Evolutionary conservation across 495 filamentous ascomycete genomes (phyloP).

Genomic region (Trichocladium antarcticum): DNA sequence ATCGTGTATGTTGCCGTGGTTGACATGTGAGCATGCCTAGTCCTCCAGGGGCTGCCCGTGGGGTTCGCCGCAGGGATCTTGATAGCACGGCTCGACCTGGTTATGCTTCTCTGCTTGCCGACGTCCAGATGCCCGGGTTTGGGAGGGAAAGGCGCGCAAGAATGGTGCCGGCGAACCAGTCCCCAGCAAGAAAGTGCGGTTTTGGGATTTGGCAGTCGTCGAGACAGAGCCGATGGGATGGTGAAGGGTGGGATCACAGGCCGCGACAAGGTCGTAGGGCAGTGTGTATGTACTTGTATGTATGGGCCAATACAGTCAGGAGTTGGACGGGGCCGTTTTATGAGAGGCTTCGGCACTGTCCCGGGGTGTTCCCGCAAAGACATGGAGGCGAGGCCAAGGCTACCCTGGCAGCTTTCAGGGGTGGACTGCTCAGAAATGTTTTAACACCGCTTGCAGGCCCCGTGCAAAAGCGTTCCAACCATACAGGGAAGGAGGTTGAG

Average conservation of each 20-base stretch:
- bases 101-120: background rate
- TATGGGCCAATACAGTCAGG: conserved; percentile 32
- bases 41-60: conserved; percentile 7
- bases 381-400: conserved; percentile 30
- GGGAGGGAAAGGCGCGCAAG: background rate
- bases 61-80: conserved; percentile 9
- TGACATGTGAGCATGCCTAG: conserved; percentile 41
- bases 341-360: conserved; percentile 41
- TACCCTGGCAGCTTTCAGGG: conserved; percentile 32
- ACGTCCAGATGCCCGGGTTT: background rate
- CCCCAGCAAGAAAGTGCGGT: background rate
- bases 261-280: conserved; percentile 32
- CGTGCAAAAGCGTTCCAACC: conserved; percentile 40
- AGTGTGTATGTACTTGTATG: conserved; percentile 39
- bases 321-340: conserved; percentile 40
- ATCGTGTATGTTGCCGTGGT: conserved; percentile 45
- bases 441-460: conserved; percentile 35
- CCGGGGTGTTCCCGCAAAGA: conserved; percentile 32
- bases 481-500: conserved; percentile 44
- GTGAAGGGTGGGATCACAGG: conserved; percentile 32
- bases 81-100: background rate
- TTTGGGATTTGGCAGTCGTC: background rate
- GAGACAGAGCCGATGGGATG: conserved; percentile 17
- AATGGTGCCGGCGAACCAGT: background rate
- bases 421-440: conserved; percentile 30